These are phyloP conservation scores for Metschnikowia dekortorum DNA, from an alignment of 805 yeast species.

Conservation along the genomic window DNA sequence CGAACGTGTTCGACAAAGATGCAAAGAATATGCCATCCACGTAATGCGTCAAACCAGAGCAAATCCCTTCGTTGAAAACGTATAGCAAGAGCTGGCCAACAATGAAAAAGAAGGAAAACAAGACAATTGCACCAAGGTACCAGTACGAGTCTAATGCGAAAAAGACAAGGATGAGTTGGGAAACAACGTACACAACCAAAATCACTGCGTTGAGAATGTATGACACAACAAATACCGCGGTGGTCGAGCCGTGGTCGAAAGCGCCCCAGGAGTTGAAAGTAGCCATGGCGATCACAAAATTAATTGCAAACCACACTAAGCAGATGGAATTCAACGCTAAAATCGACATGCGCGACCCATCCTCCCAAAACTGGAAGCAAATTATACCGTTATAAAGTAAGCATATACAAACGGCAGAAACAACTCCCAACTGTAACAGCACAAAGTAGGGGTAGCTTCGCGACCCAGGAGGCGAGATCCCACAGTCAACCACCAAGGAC, in stretches of 20 bases:
- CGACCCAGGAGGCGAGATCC: slow-evolving; percentile 87
- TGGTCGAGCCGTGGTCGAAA: slow-evolving; percentile 50
- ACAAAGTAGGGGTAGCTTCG: slow-evolving; percentile 75
- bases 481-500: slow-evolving; percentile 81
- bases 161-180: slow-evolving; percentile 65
- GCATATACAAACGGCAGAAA: slow-evolving; percentile 67
- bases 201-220: slow-evolving; percentile 70
- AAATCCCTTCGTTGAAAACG: slow-evolving; percentile 61
- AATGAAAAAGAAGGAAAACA: slow-evolving; percentile 69
- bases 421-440: slow-evolving; percentile 70
- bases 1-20: slow-evolving; percentile 70
- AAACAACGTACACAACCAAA: slow-evolving; percentile 55
- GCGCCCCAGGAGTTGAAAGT: slow-evolving; percentile 66
- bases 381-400: slow-evolving; percentile 70
- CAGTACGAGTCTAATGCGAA: slow-evolving; percentile 71
- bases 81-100: slow-evolving; percentile 78
- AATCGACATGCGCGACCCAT: slow-evolving; percentile 72
- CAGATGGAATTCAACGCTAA: slow-evolving; percentile 50
- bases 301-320: slow-evolving; percentile 53
- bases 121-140: slow-evolving; percentile 81
- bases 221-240: slow-evolving; percentile 64
- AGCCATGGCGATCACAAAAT: slow-evolving; percentile 62
- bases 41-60: slow-evolving; percentile 74
- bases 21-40: slow-evolving; percentile 88
- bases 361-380: slow-evolving; percentile 92